Percentiles rank a stretch among this genome's conserved stretches.
phyloP scores from a whole-genome alignment of 108 stramenopile genomes.

The Aurantiochytrium sp. region DNA sequence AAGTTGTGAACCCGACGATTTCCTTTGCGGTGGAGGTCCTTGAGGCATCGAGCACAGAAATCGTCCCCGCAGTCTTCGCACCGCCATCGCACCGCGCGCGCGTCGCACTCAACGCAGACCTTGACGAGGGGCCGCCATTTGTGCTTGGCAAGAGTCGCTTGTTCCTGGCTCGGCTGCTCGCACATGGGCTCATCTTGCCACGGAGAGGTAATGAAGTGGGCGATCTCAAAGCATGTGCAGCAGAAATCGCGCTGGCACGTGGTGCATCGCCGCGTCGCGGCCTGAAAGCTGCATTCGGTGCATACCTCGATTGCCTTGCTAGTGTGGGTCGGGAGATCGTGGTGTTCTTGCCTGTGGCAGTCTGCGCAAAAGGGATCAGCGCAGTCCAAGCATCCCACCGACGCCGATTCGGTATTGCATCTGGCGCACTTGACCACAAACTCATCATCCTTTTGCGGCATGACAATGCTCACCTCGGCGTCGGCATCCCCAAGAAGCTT shows the following conservation, averaged over 20 bases:
- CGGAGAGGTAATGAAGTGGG: not conserved
- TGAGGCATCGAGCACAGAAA: not conserved
- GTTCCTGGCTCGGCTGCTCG: not conserved
- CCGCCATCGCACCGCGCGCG: not conserved
- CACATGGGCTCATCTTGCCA: not conserved
- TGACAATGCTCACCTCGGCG: not conserved
- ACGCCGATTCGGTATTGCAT: not conserved
- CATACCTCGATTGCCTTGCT: not conserved
- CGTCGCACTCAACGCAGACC: not conserved
- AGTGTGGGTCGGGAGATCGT: not conserved
- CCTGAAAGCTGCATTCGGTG: constrained; percentile 1
- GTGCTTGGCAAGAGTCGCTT: not conserved
- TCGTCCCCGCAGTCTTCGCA: constrained; percentile 26
- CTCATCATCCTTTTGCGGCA: constrained; percentile 6
- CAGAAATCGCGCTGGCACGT: not conserved
- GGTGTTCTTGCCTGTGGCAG: not conserved
- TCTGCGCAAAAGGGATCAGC: not conserved
- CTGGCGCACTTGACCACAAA: not conserved
- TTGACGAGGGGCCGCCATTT: not conserved
- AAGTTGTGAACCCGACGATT: not conserved
- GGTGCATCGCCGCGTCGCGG: not conserved
- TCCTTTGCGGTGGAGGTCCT: not conserved
- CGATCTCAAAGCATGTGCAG: constrained; percentile 11
- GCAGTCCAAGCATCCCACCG: not conserved
- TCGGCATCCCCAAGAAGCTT: not conserved